These are phyloP conservation scores for Stagonosporopsis vannaccii DNA, from an alignment of 2,329 filamentous ascomycete species.

Conservation along the genomic window DNA sequence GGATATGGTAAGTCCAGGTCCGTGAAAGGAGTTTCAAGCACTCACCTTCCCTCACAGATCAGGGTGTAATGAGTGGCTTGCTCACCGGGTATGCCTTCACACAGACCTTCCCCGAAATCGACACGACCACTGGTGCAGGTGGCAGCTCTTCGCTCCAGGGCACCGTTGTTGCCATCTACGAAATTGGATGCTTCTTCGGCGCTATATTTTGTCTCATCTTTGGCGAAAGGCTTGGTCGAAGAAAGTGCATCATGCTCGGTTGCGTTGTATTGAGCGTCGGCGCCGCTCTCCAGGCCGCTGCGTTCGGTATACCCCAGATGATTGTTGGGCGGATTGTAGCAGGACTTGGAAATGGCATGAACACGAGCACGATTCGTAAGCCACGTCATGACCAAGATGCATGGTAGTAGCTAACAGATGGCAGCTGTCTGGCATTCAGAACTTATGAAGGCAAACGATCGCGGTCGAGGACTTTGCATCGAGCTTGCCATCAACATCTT, in stretches of 20 bases:
- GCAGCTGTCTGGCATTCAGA: neutral
- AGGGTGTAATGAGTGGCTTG: slow-evolving; percentile 70
- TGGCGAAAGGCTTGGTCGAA: slow-evolving; percentile 65
- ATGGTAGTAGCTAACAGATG: neutral
- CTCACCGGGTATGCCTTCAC: slow-evolving; percentile 69
- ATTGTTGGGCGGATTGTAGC: slow-evolving; percentile 49
- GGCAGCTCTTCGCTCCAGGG: neutral
- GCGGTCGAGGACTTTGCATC: neutral
- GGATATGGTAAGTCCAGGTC: neutral
- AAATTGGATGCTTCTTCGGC: slow-evolving; percentile 52
- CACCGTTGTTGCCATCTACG: slow-evolving; percentile 37
- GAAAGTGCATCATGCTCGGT: slow-evolving; percentile 64
- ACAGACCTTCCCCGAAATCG: slow-evolving; percentile 30
- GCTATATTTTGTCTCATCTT: slow-evolving; percentile 50
- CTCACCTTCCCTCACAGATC: neutral
- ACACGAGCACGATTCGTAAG: slow-evolving; percentile 24
- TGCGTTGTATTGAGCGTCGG: slow-evolving; percentile 47
- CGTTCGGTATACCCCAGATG: slow-evolving; percentile 41
- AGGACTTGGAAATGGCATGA: slow-evolving; percentile 51
- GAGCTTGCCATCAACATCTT: neutral
- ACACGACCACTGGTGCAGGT: neutral
- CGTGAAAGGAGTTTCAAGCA: too few relatives aligned
- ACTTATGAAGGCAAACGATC: neutral
- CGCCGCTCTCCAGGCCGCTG: slow-evolving; percentile 42
- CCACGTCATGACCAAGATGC: neutral